Base-by-base conservation (phyloP, 2,329 filamentous ascomycete genomes). In the Paecilomyces variotii region DNA sequence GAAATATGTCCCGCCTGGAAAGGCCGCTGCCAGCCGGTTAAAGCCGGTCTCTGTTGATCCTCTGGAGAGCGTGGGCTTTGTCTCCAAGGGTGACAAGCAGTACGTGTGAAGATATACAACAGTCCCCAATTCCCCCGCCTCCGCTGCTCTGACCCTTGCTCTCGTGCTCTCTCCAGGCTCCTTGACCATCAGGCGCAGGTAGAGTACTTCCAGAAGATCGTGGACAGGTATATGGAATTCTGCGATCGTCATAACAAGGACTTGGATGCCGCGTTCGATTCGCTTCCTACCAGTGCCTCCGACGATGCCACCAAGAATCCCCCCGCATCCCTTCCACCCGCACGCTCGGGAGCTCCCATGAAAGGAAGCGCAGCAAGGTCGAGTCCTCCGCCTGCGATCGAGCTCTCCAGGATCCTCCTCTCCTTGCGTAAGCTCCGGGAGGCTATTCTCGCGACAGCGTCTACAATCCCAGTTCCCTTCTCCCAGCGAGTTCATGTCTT, bases 371-470 rank as follows among this genome's bases (percentile, higher is more conserved):
- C 19, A 11, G 24, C n/a, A 6, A 25, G 27, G 24, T 52, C 50
- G 50, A 52, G 12, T 64, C 64, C 73, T 50, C 70, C 76, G 27
- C 78, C 82, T 58, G 81, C 83, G 11, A 83, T 84, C 64, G 86
- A 89, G 63, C 82, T 97, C 30, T 83, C 87, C 1, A 84, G 84
- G 24, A 85, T 97, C 56, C 81, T 97, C 57, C 84, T 89, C 67
- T 90, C 93, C 2, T 87, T 97, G 70, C 87, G 94, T 62, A 97
- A 97, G 73, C 84, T 99, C 32, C 86, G 94, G 58, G 94, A 99
- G 78, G 92, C 88, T 26, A 87, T 97, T 54, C 84, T 96, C 2
- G 90, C 75, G 58, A 76, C 75, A n/a, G 69, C 90, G 11, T 87
- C 89, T 7, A 84, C 86, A 56, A 85, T 92, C 24, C 79, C 81